A percentile compares a stretch with the other conserved stretches of the same genome.
Evolutionary conservation across 2,329 filamentous ascomycete species (phyloP).

Genomic region (Bipolaris cookei): DNA sequence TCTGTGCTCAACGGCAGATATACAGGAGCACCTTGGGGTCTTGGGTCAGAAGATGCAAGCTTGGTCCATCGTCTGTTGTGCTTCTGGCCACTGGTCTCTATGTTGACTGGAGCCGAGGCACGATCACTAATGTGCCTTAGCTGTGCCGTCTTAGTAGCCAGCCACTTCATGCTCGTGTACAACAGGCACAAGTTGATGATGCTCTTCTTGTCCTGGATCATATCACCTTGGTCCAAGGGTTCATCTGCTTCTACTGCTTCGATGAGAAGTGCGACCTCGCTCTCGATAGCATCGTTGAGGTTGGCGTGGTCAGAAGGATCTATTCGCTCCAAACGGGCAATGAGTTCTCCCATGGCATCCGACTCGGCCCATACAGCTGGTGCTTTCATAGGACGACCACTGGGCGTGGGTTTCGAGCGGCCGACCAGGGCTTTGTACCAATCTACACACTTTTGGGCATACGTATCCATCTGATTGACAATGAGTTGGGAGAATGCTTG

Average conservation of each 20-base stretch:
- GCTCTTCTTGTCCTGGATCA: slow-evolving; percentile 87
- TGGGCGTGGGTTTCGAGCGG: slow-evolving; percentile 64
- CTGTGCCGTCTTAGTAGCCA: slow-evolving; percentile 80
- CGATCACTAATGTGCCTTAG: slow-evolving; percentile 82
- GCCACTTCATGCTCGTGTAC: slow-evolving; percentile 98
- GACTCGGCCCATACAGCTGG: slow-evolving; percentile 70
- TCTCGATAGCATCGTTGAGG: slow-evolving; percentile 30
- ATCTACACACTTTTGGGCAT: slow-evolving; percentile 87
- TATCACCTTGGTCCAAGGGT: slow-evolving; percentile 75
- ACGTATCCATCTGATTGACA: slow-evolving; percentile 88
- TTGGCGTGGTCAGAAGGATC: slow-evolving; percentile 29
- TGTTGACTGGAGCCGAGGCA: slow-evolving; percentile 67
- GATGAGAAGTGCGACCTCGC: slow-evolving; percentile 63
- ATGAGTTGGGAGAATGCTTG: slow-evolving; percentile 92
- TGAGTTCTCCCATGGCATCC: slow-evolving; percentile 73
- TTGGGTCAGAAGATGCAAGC: slow-evolving; percentile 59
- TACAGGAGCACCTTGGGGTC: slow-evolving; percentile 68
- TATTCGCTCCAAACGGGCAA: slow-evolving; percentile 38
- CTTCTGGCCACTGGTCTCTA: slow-evolving; percentile 50
- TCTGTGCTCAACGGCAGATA: slow-evolving; percentile 88
- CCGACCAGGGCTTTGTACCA: slow-evolving; percentile 87
- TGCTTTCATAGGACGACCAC: slow-evolving; percentile 73
- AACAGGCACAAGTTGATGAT: slow-evolving; percentile 84
- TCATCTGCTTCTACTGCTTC: slow-evolving; percentile 60
- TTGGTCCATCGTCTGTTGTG: slow-evolving; percentile 84